Base-by-base conservation (phyloP, 176 grass and related monocot species). In the Olyra latifolia region DNA sequence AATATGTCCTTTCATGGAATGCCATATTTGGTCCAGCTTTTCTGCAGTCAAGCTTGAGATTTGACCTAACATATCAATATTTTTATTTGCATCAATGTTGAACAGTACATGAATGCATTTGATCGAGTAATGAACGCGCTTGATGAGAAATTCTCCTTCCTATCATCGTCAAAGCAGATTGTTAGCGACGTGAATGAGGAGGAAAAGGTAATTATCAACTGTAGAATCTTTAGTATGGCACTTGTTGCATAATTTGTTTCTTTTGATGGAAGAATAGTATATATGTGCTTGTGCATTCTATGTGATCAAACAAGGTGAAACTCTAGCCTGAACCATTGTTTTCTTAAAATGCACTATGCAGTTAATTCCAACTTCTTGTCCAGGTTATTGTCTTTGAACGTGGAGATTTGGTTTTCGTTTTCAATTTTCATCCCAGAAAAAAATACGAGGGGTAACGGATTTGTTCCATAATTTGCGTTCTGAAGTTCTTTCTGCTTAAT, bases 361-460 rank as follows among this genome's bases (percentile, higher is more conserved):
- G 42, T 38, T 80, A 40, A 70, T 76, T 66, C 25, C 13, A 71
- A 75, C 65, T 4, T 84, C 9, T 7, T 83, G 77, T 76, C 39
- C 79, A 98, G 96, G 84, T 98, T 88, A 93, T 98, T 78, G 96
- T 93, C 72, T 98, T 95, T 22, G 96, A 98, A 80, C 92, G 92
- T 60, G 92, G 92, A 81, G 90, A 93, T 86, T 87, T 98, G 45
- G 88, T 98, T 83, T 95, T 98, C 45, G 84, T 98, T 74, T 98
- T 98, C 76, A 98, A 98, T 62, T 98, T 98, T 61, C 96, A 98
- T 83, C 96, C 96, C 55, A 89, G 79, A 30, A 91, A 93, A 56
- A 89, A 88, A 78, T 98, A 93, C 29, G 79, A 91, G 8, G 86
- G 96, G 96, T 98, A 98, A 92, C 47, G 56, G 13, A 61, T 41